phyloP scores from a whole-genome alignment of 495 filamentous ascomycete species.

The Neurospora discreta region DNA sequence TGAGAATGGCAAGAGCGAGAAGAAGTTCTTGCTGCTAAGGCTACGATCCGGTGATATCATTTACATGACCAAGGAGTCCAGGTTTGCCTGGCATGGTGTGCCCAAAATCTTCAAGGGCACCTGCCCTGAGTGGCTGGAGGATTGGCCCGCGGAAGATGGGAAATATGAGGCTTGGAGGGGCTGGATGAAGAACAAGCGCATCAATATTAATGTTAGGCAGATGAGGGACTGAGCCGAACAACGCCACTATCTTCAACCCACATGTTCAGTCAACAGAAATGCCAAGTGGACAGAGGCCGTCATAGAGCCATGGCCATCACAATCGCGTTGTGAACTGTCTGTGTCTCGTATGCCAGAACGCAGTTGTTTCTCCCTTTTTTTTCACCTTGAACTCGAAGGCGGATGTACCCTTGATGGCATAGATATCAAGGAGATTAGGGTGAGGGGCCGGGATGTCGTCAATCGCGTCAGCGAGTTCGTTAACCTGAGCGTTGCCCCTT shows the following conservation, averaged over 20 bases:
- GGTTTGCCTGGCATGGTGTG: conserved; percentile 92
- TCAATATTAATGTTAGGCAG: conserved; percentile 88
- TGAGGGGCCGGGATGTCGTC: not conserved
- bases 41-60: conserved; percentile 72
- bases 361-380: not conserved
- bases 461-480: not conserved
- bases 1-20: conserved; percentile 2
- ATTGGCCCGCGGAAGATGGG: conserved; percentile 57
- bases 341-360: not conserved
- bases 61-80: conserved; percentile 64
- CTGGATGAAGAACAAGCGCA: conserved; percentile 76
- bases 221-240: conserved; percentile 48
- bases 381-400: not conserved
- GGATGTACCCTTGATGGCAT: not conserved
- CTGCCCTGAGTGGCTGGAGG: conserved; percentile 60
- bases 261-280: not conserved
- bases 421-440: not conserved
- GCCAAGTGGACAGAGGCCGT: not conserved
- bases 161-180: conserved; percentile 56
- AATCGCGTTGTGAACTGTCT: not conserved
- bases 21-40: conserved; percentile 48
- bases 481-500: not conserved
- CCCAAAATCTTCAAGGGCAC: conserved; percentile 67
- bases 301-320: not conserved
- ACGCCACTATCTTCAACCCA: not conserved